A percentile compares a stretch with the other conserved stretches of the same genome.
Evolutionary conservation across 805 yeast genomes (phyloP).

Genomic region (Metschnikowia shivogae): DNA sequence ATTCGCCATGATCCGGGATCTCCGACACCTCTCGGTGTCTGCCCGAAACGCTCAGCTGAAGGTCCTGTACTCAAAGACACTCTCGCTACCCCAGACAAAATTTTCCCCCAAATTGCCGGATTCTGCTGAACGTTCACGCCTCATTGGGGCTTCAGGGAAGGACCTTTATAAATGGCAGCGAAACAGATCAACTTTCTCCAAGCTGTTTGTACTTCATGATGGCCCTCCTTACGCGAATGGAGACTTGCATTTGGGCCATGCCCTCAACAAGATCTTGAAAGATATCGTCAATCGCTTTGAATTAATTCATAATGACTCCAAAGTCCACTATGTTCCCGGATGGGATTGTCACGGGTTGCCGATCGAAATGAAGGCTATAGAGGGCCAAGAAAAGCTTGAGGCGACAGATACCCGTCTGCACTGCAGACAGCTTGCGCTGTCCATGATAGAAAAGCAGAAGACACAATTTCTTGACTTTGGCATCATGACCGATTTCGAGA

Average conservation of each 20-base stretch:
- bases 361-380: slow-evolving; percentile 80
- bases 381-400: slow-evolving; percentile 31
- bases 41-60: slow-evolving; percentile 1
- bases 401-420: slow-evolving; percentile 54
- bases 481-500: slow-evolving; percentile 77
- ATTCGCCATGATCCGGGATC: background rate
- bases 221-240: slow-evolving; percentile 99
- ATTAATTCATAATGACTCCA: slow-evolving; percentile 51
- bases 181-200: slow-evolving; percentile 7
- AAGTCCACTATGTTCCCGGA: slow-evolving; percentile 78
- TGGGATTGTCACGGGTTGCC: slow-evolving; percentile 99
- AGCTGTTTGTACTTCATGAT: slow-evolving; percentile 74
- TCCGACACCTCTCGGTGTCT: slow-evolving; percentile 6
- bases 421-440: slow-evolving; percentile 67
- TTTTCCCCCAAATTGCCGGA: slow-evolving; percentile 54
- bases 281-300: slow-evolving; percentile 79
- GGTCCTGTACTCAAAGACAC: slow-evolving; percentile 44
- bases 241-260: slow-evolving; percentile 86
- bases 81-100: slow-evolving; percentile 62
- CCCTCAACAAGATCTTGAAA: slow-evolving; percentile 82
- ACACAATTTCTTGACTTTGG: slow-evolving; percentile 64
- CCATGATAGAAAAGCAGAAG: slow-evolving; percentile 61
- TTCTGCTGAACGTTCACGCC: slow-evolving; percentile 29
- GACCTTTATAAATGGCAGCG: slow-evolving; percentile 62
- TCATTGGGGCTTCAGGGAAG: slow-evolving; percentile 51